Base-by-base conservation (phyloP, 306 rosid genomes). In the Prunus mume region DNA sequence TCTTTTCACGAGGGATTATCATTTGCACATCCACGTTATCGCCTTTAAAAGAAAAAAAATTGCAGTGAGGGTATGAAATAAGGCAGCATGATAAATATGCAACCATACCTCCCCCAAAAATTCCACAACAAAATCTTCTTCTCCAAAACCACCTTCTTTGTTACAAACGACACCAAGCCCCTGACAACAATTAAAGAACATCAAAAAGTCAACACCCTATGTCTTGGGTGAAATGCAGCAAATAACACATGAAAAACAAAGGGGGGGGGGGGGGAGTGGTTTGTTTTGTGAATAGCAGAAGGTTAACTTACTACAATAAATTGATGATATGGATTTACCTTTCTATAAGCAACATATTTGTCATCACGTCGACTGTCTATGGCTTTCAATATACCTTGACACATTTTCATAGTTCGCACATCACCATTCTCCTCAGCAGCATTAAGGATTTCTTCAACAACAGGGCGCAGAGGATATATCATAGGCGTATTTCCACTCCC, bases 81-180 rank as follows among this genome's bases (percentile, higher is more conserved):
- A 54, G 20, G 45, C 65, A 3, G 22, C 14, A 25, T 32, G 32
- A 2, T 54, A 22, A 60, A 71, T 69, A 69, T 60, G 73, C 49
- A 78, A 84, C 32, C 83, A 61, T 89, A 96, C 99, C 98, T 96
- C 99, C 79, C 99, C 99, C 84, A 96, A 69, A 87, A 96, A 96
- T 84, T 96, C 99, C 78, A 96, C 99, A 10, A 96, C 90, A 83
- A 96, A 96, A 84, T 93, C 99, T 72, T 91, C 97, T 78, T 86
- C 88, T 5, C 68, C 80, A 87, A 96, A 92, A 79, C 99, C 99
- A 28, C 68, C 93, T 81, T 88, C 93, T 86, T 87, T 88, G 86
- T 92, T 77, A 86, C 99, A 96, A 81, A 96, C 99, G 68, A 96
- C 99, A 34, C 99, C 98, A 66, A 96, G 98, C 75, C 99, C 99